phyloP scores from a whole-genome alignment of 2,329 filamentous ascomycete genomes.

The Reticulascus tulasneorum region DNA sequence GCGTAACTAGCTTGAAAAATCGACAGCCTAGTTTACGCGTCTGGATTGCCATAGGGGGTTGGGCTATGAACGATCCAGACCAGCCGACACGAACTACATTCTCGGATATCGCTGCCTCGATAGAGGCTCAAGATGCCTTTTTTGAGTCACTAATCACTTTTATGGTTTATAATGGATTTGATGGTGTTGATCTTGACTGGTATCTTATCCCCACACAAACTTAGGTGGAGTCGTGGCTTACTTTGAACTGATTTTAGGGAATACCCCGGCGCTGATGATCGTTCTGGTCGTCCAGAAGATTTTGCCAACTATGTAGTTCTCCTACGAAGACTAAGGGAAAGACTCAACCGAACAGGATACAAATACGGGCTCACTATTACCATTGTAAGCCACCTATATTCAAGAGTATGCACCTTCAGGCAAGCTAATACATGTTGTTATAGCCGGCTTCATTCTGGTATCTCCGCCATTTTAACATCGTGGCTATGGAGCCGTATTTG shows the following conservation, averaged over 20 bases:
- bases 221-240: neutral
- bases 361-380: slow-evolving; percentile 1
- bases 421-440: slow-evolving; percentile 1
- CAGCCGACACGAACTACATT: slow-evolving; percentile 20
- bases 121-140: slow-evolving; percentile 12
- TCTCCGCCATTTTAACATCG: slow-evolving; percentile 4
- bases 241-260: slow-evolving; percentile 4
- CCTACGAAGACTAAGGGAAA: slow-evolving; percentile 38
- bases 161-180: slow-evolving; percentile 18
- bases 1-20: slow-evolving; percentile 20
- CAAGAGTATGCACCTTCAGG: no score
- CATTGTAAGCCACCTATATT: neutral
- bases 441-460: slow-evolving; percentile 12
- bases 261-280: slow-evolving; percentile 12
- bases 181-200: slow-evolving; percentile 24
- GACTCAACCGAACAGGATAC: neutral
- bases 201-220: slow-evolving; percentile 17
- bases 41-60: slow-evolving; percentile 37
- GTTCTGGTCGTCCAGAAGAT: slow-evolving; percentile 10
- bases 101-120: slow-evolving; percentile 12
- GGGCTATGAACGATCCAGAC: slow-evolving; percentile 33
- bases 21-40: slow-evolving; percentile 24
- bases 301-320: slow-evolving; percentile 12
- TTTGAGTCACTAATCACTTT: slow-evolving; percentile 15
- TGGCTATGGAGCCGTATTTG: slow-evolving; percentile 14